Evolutionary conservation across 345 rosid genomes (phyloP).

Genomic region (Acer campestre): DNA sequence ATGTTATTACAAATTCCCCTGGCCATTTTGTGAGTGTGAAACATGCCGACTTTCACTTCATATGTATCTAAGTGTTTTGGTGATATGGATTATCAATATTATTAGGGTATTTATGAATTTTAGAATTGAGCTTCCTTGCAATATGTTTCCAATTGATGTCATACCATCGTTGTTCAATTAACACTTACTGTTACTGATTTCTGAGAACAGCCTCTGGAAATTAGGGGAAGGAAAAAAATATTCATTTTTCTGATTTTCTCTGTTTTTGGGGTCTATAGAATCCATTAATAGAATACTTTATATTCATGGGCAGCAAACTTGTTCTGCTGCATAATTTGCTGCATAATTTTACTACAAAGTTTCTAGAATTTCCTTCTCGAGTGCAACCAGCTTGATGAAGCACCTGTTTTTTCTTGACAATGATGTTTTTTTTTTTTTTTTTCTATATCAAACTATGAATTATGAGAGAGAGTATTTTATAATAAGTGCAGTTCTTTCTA

Average conservation of each 20-base stretch:
- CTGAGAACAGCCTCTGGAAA: background rate
- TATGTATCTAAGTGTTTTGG: background rate
- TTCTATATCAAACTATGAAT: background rate
- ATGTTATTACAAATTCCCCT: background rate
- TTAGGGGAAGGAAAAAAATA: background rate
- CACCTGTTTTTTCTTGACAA: background rate
- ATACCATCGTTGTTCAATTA: background rate
- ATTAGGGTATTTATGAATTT: background rate
- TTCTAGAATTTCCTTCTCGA: background rate
- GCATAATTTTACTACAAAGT: background rate
- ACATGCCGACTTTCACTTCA: background rate
- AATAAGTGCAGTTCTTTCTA: constrained; percentile 11
- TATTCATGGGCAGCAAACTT: background rate
- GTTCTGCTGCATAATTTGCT: background rate
- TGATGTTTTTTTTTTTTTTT: background rate
- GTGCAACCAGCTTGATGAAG: background rate
- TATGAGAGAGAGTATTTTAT: background rate
- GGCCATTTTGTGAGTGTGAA: background rate
- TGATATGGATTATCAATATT: background rate
- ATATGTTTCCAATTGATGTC: background rate
- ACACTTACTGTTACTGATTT: background rate
- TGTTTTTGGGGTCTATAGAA: background rate
- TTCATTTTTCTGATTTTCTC: background rate
- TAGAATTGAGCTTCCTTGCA: background rate
- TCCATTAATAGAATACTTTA: background rate